phyloP scores from a whole-genome alignment of 1,284 basidiomycete genomes.

The Singerocomus inundabilis region DNA sequence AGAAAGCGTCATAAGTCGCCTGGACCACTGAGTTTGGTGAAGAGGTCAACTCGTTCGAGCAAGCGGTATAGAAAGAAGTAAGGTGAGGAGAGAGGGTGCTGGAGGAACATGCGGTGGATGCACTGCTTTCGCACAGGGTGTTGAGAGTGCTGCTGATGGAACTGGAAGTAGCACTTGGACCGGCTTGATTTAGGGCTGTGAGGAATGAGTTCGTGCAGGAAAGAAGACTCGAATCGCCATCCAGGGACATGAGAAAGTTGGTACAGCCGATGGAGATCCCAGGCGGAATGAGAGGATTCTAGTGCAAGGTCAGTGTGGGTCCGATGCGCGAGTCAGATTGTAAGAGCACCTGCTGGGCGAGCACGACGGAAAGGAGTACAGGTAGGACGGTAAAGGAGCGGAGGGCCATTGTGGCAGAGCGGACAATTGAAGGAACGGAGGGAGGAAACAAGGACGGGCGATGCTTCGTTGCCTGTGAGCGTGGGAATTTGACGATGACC shows the following conservation, averaged over 20 bases:
- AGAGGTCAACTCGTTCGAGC: conserved; percentile 65
- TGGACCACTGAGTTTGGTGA: conserved; percentile 49
- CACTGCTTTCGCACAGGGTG: conserved; percentile 52
- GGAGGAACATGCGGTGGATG: conserved; percentile 53
- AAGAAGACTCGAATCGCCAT: conserved; percentile 56
- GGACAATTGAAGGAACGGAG: conserved; percentile 21
- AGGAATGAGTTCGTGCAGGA: conserved; percentile 68
- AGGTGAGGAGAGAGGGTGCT: conserved; percentile 60
- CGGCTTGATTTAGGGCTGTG: conserved; percentile 59
- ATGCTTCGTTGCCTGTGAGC: background rate
- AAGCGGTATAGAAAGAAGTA: conserved; percentile 66
- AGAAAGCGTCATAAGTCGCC: conserved; percentile 76
- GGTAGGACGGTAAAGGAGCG: conserved; percentile 28
- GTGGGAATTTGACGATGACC: background rate
- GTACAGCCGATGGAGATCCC: conserved; percentile 60
- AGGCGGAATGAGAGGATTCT: conserved; percentile 58
- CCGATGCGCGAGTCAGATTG: accelerated
- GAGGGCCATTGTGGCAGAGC: conserved; percentile 20
- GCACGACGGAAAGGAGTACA: conserved; percentile 12
- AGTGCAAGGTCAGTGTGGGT: conserved; percentile 14
- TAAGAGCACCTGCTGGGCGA: conserved; percentile 23
- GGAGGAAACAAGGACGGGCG: background rate
- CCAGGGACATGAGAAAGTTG: conserved; percentile 59
- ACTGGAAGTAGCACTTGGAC: conserved; percentile 45
- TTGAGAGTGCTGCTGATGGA: conserved; percentile 53